These are phyloP conservation scores for Yamagishiella unicocca DNA, from an alignment of 139 green algal species.

Conservation along the genomic window DNA sequence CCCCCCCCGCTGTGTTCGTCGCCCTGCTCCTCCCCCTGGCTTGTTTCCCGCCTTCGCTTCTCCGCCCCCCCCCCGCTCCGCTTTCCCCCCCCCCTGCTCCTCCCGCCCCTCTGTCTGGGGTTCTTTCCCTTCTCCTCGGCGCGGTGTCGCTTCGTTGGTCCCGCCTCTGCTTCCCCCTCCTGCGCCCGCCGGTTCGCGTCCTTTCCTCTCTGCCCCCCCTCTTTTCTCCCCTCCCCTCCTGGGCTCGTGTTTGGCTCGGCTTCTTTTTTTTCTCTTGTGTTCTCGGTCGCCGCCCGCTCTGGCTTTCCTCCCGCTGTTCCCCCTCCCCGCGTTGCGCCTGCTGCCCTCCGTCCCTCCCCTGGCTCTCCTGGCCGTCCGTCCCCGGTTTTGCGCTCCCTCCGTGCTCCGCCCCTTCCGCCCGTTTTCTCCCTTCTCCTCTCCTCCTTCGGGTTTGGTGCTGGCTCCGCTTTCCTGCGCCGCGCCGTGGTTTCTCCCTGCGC, in stretches of 20 bases:
- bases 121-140: neutral
- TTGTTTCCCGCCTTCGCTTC: neutral
- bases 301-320: neutral
- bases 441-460: constrained; percentile 8
- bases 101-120: neutral
- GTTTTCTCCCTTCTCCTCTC: too few relatives aligned
- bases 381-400: neutral
- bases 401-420: neutral
- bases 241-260: constrained; percentile 18
- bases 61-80: neutral
- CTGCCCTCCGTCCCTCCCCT: neutral
- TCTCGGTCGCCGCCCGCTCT: neutral
- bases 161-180: constrained; percentile 34
- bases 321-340: neutral
- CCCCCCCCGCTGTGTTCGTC: neutral
- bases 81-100: neutral
- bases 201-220: constrained; percentile 34
- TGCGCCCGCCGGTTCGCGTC: constrained; percentile 34
- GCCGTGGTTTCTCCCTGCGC: neutral
- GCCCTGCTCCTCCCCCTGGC: neutral
- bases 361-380: neutral
- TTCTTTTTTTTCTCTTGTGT: neutral
- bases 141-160: constrained; percentile 21
- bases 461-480: neutral
- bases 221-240: constrained; percentile 67